Evolutionary conservation across 75 land plant genomes (phyloP).

Genomic region (Azolla pinnata): DNA sequence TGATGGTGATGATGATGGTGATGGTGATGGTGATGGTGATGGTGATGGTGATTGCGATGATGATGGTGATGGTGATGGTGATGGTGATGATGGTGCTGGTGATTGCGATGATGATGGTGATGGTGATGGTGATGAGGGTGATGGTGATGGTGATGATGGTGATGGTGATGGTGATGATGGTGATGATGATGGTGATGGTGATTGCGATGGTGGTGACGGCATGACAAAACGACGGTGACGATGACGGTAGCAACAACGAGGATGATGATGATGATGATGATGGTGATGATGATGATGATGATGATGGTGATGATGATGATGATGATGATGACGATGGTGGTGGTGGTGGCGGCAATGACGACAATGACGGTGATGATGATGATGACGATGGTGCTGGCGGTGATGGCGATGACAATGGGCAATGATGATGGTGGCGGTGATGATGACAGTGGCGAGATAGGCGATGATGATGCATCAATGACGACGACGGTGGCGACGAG

Average conservation of each 20-base stretch:
- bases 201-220: not conserved
- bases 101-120: not conserved
- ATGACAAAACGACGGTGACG: not conserved
- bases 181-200: not conserved
- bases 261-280: not conserved
- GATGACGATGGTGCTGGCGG: not conserved
- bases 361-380: not conserved
- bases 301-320: not conserved
- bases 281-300: not conserved
- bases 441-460: not conserved
- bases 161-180: conserved; percentile 2
- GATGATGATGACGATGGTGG: not conserved
- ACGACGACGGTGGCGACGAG: not conserved
- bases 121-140: not conserved
- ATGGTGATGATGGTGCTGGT: conserved; percentile 2
- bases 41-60: conserved; percentile 1
- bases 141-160: conserved; percentile 2
- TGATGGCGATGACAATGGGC: not conserved
- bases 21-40: not conserved
- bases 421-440: not conserved
- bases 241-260: not conserved
- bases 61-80: not conserved
- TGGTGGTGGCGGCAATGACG: not conserved
- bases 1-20: conserved; percentile 2
- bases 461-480: not conserved